These are phyloP conservation scores for Arctium minus DNA, from an alignment of 129 eudicot species.

Conservation along the genomic window DNA sequence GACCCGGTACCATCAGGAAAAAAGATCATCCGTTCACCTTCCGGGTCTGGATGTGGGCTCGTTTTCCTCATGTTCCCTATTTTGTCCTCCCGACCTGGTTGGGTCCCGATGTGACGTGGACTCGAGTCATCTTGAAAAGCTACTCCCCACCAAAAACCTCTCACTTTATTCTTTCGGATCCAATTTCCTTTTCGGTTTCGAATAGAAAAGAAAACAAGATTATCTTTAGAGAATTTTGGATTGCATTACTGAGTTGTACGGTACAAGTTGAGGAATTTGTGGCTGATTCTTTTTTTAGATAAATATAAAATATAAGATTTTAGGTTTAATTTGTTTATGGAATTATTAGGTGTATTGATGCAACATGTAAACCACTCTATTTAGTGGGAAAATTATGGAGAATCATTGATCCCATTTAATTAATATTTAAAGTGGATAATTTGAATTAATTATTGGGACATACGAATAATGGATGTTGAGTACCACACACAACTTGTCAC, in stretches of 20 bases:
- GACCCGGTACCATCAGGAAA: neutral
- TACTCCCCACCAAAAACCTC: constrained; percentile 32
- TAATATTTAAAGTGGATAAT: neutral
- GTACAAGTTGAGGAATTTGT: constrained; percentile 19
- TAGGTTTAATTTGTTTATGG: constrained; percentile 23
- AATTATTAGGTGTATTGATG: constrained; percentile 29
- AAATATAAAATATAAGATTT: neutral
- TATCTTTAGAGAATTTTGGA: neutral
- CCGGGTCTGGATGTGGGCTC: constrained; percentile 17
- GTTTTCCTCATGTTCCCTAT: neutral
- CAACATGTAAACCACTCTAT: constrained; percentile 35
- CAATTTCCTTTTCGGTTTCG: constrained; percentile 27
- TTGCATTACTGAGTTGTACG: constrained; percentile 26
- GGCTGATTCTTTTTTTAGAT: neutral
- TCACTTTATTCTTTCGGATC: constrained; percentile 34
- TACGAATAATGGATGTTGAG: constrained; percentile 15
- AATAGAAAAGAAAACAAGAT: constrained; percentile 17
- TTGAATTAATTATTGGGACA: constrained; percentile 1
- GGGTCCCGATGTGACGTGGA: constrained; percentile 37
- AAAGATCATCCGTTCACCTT: neutral
- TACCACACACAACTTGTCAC: constrained; percentile 7
- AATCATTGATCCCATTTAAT: constrained; percentile 10
- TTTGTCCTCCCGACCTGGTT: constrained; percentile 29
- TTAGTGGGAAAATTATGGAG: constrained; percentile 34
- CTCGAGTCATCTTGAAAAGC: constrained; percentile 36